Percentiles rank a stretch among this genome's conserved stretches.
phyloP scores from a whole-genome alignment of 164 flowering plant species.

The Malania oleifera region DNA sequence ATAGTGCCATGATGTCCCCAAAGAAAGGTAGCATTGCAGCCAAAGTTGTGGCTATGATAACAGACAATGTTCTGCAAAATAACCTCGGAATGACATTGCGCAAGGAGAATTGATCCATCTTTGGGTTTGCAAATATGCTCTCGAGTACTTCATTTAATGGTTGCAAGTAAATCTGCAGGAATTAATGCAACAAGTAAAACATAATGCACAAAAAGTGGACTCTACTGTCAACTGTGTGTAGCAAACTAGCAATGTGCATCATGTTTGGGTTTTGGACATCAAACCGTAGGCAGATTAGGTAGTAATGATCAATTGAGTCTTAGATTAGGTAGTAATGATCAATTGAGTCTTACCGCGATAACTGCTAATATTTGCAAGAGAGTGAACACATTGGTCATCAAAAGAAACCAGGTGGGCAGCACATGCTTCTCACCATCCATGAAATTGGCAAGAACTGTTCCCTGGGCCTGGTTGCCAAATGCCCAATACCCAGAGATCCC shows the following conservation, averaged over 20 bases:
- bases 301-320: too few relatives aligned
- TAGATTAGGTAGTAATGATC: too few relatives aligned
- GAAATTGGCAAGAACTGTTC: constrained; percentile 26
- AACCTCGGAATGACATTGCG: constrained; percentile 40
- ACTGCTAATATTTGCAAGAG: constrained; percentile 39
- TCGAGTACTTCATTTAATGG: constrained; percentile 52
- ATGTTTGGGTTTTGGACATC: too few relatives aligned
- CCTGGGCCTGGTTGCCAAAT: constrained; percentile 22
- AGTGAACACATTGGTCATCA: constrained; percentile 35
- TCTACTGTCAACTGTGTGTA: too few relatives aligned
- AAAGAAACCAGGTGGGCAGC: constrained; percentile 43
- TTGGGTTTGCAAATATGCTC: constrained; percentile 30
- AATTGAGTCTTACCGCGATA: constrained; percentile 32
- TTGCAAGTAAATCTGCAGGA: constrained; percentile 45
- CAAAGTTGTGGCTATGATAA: constrained; percentile 26
- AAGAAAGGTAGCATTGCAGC: constrained; percentile 59
- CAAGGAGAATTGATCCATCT: constrained; percentile 29
- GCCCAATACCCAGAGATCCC: constrained; percentile 37
- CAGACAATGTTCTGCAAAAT: constrained; percentile 31
- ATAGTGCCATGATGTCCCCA: constrained; percentile 43
- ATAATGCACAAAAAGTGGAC: too few relatives aligned
- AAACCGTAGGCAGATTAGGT: too few relatives aligned
- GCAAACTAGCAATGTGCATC: too few relatives aligned
- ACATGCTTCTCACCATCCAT: constrained; percentile 16
- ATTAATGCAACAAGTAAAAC: neutral